Percentiles rank a stretch among this genome's conserved stretches.
phyloP scores from a whole-genome alignment of 148 eudicot species.

The Arctostaphylos glauca region DNA sequence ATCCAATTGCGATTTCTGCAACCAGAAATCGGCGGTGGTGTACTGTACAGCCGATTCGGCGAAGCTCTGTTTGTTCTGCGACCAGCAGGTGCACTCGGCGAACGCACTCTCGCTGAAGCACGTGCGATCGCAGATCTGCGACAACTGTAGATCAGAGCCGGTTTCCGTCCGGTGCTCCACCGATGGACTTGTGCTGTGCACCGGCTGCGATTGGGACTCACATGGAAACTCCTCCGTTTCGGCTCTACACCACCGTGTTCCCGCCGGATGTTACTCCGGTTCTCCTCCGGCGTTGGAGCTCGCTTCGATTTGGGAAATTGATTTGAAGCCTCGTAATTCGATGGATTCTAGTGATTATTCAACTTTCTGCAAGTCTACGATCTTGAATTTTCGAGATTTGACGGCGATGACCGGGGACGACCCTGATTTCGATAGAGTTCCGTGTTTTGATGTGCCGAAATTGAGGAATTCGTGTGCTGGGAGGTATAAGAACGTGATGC shows the following conservation, averaged over 20 bases:
- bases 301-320: constrained; percentile 48
- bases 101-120: constrained; percentile 73
- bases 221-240: constrained; percentile 31
- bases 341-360: background rate
- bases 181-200: constrained; percentile 45
- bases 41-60: constrained; percentile 82
- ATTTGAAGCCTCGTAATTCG: constrained; percentile 23
- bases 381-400: constrained; percentile 12
- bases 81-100: constrained; percentile 81
- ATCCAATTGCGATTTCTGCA: constrained; percentile 61
- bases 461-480: constrained; percentile 14
- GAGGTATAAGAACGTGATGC: constrained; percentile 36
- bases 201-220: constrained; percentile 49
- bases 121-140: constrained; percentile 63
- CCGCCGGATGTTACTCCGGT: constrained; percentile 47
- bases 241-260: constrained; percentile 31
- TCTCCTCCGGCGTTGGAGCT: constrained; percentile 50
- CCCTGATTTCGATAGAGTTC: constrained; percentile 38
- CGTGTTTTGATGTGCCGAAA: constrained; percentile 28
- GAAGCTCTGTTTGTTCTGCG: constrained; percentile 66
- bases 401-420: background rate
- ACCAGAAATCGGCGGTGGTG: constrained; percentile 38
- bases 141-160: constrained; percentile 41
- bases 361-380: background rate
- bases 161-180: constrained; percentile 42